Conservation (phyloP, 2,329 filamentous ascomycete genomes). For the Lachnellula subtilissima region DNA sequence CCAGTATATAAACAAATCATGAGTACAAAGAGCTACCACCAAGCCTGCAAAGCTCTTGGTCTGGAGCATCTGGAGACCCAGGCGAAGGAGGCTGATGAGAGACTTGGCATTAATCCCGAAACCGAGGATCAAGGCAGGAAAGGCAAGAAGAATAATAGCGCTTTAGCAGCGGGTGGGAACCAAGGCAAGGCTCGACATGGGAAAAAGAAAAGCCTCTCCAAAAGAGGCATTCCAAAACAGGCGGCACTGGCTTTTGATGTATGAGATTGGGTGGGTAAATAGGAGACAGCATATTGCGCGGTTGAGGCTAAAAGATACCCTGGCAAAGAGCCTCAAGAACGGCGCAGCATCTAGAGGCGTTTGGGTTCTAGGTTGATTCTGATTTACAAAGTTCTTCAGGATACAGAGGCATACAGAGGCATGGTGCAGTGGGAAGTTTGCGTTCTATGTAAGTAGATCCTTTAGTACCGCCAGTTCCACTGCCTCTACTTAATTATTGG, state of each 20-base stretch:
- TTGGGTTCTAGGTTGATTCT: neutral
- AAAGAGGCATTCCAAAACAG: slow-evolving; percentile 15
- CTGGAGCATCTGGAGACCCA: slow-evolving; percentile 57
- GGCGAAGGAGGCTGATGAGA: slow-evolving; percentile 60
- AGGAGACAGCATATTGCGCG: neutral
- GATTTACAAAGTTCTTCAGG: neutral
- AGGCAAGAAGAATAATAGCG: slow-evolving; percentile 30
- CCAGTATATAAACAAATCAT: slow-evolving; percentile 58
- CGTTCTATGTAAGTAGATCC: too few species aligned
- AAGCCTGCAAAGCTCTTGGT: slow-evolving; percentile 61
- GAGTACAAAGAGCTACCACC: slow-evolving; percentile 64
- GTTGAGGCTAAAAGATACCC: neutral
- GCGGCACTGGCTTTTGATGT: neutral
- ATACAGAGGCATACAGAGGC: too few species aligned
- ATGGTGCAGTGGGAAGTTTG: too few species aligned
- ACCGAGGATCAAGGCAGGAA: slow-evolving; percentile 15
- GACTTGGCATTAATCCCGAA: slow-evolving; percentile 24
- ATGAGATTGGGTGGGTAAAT: neutral
- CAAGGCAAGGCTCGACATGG: slow-evolving; percentile 36
- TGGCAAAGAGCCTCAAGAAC: neutral
- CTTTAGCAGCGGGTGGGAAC: slow-evolving; percentile 45
- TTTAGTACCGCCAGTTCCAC: neutral
- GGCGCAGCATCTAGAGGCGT: slow-evolving; percentile 11
- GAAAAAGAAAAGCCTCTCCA: slow-evolving; percentile 19
- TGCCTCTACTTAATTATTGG: neutral